phyloP scores from a whole-genome alignment of 345 rosid genomes.

The Populus deltoides region DNA sequence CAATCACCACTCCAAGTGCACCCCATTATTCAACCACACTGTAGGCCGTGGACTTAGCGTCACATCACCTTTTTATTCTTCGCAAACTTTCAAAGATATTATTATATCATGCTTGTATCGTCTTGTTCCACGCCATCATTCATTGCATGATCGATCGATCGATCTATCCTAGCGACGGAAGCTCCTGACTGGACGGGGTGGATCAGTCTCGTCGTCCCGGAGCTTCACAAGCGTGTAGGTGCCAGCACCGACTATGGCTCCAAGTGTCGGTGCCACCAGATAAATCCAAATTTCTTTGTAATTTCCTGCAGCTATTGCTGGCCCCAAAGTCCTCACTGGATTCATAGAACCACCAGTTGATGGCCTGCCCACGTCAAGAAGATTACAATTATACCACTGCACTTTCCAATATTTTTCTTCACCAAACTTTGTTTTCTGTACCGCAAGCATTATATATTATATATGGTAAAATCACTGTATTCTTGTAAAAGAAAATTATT shows the following conservation, averaged over 20 bases:
- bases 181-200: slow-evolving; percentile 74
- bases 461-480: too few relatives aligned
- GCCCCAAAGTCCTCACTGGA: slow-evolving; percentile 82
- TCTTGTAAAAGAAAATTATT: too few relatives aligned
- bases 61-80: slow-evolving; percentile 22
- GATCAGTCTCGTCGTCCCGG: slow-evolving; percentile 49
- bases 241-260: slow-evolving; percentile 75
- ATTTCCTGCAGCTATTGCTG: slow-evolving; percentile 92
- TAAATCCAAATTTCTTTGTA: slow-evolving; percentile 73
- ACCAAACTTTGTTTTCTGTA: too few relatives aligned
- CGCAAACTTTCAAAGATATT: slow-evolving; percentile 25
- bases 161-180: slow-evolving; percentile 59
- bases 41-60: slow-evolving; percentile 23
- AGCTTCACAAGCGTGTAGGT: slow-evolving; percentile 80
- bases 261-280: slow-evolving; percentile 82
- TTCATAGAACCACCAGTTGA: slow-evolving; percentile 87
- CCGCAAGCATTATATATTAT: too few relatives aligned
- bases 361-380: slow-evolving; percentile 42
- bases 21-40: slow-evolving; percentile 15
- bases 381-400: not conserved
- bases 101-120: not conserved
- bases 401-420: not conserved
- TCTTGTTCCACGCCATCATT: slow-evolving; percentile 22
- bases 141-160: not conserved
- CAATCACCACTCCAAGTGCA: slow-evolving; percentile 9